A percentile compares a stretch with the other conserved stretches of the same genome.
These are phyloP conservation scores for Prosopis cineraria DNA, from an alignment of 306 rosid species.

Conservation along the genomic window DNA sequence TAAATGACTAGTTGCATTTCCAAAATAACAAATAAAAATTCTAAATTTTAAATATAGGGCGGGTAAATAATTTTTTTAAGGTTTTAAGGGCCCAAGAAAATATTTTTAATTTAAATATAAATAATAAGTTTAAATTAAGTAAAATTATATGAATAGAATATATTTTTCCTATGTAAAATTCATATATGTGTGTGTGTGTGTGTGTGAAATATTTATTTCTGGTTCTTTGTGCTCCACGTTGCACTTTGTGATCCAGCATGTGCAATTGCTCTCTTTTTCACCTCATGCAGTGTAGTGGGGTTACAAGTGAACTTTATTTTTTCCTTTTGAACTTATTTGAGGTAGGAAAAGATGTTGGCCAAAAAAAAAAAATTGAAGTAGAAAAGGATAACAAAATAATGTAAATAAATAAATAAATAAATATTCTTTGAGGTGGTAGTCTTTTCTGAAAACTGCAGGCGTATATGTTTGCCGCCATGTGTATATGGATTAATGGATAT, in stretches of 20 bases:
- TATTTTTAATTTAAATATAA: not conserved
- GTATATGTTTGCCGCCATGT: slow-evolving; percentile 6
- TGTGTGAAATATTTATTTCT: too few species aligned
- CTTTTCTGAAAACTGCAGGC: slow-evolving; percentile 28
- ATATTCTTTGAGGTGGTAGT: slow-evolving; percentile 13
- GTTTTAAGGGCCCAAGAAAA: not conserved
- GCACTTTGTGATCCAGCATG: not conserved
- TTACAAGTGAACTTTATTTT: not conserved
- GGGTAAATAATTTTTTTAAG: not conserved
- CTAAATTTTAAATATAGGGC: not conserved
- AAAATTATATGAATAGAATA: not conserved
- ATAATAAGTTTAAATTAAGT: not conserved
- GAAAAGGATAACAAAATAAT: not conserved
- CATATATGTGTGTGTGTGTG: too few species aligned
- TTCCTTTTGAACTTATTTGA: not conserved
- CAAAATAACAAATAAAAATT: too few species aligned
- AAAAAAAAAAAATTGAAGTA: not conserved
- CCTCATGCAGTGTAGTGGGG: not conserved
- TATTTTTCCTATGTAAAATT: not conserved
- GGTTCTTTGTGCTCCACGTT: slow-evolving; percentile 32
- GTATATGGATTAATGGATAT: slow-evolving; percentile 23
- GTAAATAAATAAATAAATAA: not conserved
- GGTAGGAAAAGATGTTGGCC: not conserved
- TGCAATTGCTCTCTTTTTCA: not conserved
- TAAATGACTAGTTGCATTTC: too few species aligned